A percentile compares a stretch with the other conserved stretches of the same genome.
phyloP scores from a whole-genome alignment of 768 basidiomycete genomes.

The Phanerochaete carnosa region DNA sequence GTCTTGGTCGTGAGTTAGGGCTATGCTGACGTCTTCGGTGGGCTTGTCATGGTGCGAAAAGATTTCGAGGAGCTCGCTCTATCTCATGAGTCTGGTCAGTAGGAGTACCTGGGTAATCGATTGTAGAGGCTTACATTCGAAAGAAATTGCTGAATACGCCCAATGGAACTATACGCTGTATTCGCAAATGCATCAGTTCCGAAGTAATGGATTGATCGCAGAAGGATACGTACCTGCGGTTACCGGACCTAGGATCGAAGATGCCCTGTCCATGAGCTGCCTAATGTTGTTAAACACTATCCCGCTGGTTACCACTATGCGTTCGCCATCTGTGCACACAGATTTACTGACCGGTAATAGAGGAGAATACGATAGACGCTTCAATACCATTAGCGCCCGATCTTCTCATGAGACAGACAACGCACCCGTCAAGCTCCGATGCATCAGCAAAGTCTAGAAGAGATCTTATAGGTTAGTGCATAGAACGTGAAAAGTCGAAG shows the following conservation, averaged over 20 bases:
- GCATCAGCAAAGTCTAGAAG: slow-evolving; percentile 31
- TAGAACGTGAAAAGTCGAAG: not conserved
- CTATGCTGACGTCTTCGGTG: slow-evolving; percentile 27
- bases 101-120: not conserved
- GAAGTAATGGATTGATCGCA: not conserved
- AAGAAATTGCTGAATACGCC: not conserved
- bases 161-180: not conserved
- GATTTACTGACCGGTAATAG: not conserved
- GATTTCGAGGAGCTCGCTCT: slow-evolving; percentile 46
- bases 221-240: slow-evolving; percentile 19
- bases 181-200: not conserved
- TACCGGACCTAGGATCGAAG: slow-evolving; percentile 23
- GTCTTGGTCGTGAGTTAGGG: not conserved
- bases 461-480: not conserved
- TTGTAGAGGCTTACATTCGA: not conserved
- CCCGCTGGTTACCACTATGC: not conserved
- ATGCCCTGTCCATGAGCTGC: slow-evolving; percentile 4
- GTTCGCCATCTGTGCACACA: not conserved
- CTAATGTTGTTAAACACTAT: slow-evolving; percentile 7
- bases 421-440: slow-evolving; percentile 26
- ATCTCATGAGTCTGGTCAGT: not conserved
- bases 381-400: not conserved
- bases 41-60: not conserved
- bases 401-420: not conserved
- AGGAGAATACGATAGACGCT: slow-evolving; percentile 11